phyloP scores from a whole-genome alignment of 495 filamentous ascomycete genomes.

The Podospora appendiculata region DNA sequence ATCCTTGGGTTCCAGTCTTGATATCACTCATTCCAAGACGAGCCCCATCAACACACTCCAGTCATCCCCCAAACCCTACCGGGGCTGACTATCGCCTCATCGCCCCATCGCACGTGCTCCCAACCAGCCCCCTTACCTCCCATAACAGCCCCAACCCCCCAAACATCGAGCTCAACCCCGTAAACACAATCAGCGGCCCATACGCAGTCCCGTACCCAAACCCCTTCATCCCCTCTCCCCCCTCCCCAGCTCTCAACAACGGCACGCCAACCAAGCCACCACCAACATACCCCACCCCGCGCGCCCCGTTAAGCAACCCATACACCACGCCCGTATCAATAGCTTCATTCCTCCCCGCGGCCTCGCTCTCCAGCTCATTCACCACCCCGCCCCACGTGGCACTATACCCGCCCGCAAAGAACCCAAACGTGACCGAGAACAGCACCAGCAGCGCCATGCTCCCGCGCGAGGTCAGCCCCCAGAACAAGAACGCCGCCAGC shows the following conservation, averaged over 20 bases:
- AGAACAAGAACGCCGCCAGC: not conserved
- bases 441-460: constrained; percentile 2
- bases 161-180: not conserved
- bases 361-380: not conserved
- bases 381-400: constrained; percentile 1
- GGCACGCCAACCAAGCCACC: constrained; percentile 1
- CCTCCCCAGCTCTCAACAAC: not conserved
- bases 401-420: constrained; percentile 3
- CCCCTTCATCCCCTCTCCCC: not conserved
- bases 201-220: constrained; percentile 3
- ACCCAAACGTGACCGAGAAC: constrained; percentile 1
- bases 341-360: constrained; percentile 1
- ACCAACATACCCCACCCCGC: constrained; percentile 1
- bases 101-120: too few species aligned
- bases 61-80: too few species aligned
- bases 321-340: constrained; percentile 2
- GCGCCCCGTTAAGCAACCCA: not conserved
- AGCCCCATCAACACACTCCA: too few species aligned
- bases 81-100: too few species aligned
- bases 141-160: not conserved
- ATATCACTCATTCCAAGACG: too few species aligned
- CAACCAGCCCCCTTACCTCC: not conserved
- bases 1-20: too few species aligned
- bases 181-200: constrained; percentile 2
- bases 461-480: not conserved